Conservation (phyloP, 441 rosid genomes). For the Geranium incanum region DNA sequence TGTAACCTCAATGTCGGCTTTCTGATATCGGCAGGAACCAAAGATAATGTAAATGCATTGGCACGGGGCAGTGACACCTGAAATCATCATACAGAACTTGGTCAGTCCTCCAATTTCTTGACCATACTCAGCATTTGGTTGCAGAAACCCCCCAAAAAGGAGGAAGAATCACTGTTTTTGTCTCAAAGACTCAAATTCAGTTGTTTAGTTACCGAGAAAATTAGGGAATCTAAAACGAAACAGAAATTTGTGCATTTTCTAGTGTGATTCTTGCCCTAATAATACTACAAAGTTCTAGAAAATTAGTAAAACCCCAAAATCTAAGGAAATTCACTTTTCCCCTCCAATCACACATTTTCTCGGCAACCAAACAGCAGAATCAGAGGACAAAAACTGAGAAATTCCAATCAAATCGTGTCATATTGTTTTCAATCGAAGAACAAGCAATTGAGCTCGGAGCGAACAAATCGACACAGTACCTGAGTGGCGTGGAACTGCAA, state of each 20-base stretch:
- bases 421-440: background rate
- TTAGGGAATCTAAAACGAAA: background rate
- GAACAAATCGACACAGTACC: constrained; percentile 26
- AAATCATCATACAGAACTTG: constrained; percentile 13
- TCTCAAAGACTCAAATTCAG: background rate
- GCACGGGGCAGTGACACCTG: constrained; percentile 45
- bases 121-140: constrained; percentile 16
- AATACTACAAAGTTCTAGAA: constrained; percentile 2
- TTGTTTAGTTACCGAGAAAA: background rate
- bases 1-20: constrained; percentile 58
- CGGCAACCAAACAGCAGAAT: background rate
- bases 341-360: too few relatives aligned
- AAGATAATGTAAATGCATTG: constrained; percentile 48
- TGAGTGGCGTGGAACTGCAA: constrained; percentile 76
- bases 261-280: background rate
- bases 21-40: constrained; percentile 68
- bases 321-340: background rate
- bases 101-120: constrained; percentile 8
- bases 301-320: background rate
- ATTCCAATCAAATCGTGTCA: too few relatives aligned
- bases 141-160: background rate
- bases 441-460: background rate
- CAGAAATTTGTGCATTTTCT: background rate
- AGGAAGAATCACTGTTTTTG: constrained; percentile 3
- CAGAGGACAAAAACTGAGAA: background rate